Conservation (phyloP, 192 early-diverging fungal genomes). For the Chytriomyces sp. region DNA sequence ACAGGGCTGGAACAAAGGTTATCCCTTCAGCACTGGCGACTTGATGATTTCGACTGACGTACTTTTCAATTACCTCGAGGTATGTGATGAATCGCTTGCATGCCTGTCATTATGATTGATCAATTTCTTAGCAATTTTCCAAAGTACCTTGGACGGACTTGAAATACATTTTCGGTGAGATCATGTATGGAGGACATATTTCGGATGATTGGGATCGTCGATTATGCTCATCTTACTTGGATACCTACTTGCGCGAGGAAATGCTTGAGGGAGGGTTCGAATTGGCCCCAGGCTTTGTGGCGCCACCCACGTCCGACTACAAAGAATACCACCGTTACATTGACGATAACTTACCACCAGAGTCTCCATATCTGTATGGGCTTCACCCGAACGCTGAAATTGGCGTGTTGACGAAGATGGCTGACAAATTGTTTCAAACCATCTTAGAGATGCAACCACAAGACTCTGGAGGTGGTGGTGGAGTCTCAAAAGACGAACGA, state of each 20-base stretch:
- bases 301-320: conserved; percentile 61
- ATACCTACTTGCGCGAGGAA: conserved; percentile 60
- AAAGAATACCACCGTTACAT: conserved; percentile 70
- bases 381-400: conserved; percentile 72
- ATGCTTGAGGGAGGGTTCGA: conserved; percentile 69
- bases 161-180: conserved; percentile 68
- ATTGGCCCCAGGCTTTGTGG: conserved; percentile 60
- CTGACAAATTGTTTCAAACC: conserved; percentile 67
- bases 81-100: conserved; percentile 1
- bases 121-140: conserved; percentile 47
- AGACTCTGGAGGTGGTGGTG: conserved; percentile 57
- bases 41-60: conserved; percentile 65
- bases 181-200: conserved; percentile 74
- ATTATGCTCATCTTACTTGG: conserved; percentile 64
- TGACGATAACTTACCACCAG: conserved; percentile 66
- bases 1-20: conserved; percentile 66
- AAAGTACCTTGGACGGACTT: conserved; percentile 70
- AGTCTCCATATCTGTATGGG: conserved; percentile 64
- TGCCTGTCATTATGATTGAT: background rate
- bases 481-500: conserved; percentile 66
- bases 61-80: conserved; percentile 62
- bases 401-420: conserved; percentile 63
- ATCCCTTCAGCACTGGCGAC: conserved; percentile 69
- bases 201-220: conserved; percentile 68
- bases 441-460: conserved; percentile 69